Conservation (phyloP, 2,329 filamentous ascomycete genomes). For the Xylariaceae sp. region DNA sequence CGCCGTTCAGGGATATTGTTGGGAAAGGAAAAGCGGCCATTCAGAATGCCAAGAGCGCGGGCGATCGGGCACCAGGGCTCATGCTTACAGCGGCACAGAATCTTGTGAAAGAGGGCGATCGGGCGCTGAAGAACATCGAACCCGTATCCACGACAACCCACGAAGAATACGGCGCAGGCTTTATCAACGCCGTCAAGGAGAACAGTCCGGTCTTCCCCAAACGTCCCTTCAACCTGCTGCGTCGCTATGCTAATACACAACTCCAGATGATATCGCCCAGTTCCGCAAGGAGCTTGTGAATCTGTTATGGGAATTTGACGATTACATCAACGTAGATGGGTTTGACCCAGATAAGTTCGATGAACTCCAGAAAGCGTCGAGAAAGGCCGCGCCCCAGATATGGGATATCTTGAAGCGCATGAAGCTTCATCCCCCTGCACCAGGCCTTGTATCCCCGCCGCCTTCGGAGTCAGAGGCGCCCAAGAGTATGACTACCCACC, state of each 20-base stretch:
- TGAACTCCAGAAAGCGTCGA: conserved; percentile 45
- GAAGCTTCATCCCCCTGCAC: conserved; percentile 41
- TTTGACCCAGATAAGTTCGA: conserved; percentile 50
- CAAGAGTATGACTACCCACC: conserved; percentile 27
- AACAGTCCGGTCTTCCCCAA: conserved; percentile 42
- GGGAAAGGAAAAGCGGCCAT: conserved; percentile 47
- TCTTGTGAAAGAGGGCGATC: conserved; percentile 47
- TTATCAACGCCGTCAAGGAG: conserved; percentile 50
- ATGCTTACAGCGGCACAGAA: conserved; percentile 50
- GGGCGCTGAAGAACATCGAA: conserved; percentile 48
- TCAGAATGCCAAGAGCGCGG: conserved; percentile 42
- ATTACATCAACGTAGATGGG: conserved; percentile 46
- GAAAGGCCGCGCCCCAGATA: conserved; percentile 47
- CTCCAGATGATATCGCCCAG: conserved; percentile 46
- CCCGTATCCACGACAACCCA: conserved; percentile 47
- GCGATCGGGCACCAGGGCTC: conserved; percentile 33
- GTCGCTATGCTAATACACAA: conserved; percentile 9
- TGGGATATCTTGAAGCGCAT: conserved; percentile 51
- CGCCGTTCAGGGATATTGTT: conserved; percentile 50
- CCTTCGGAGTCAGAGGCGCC: conserved; percentile 16
- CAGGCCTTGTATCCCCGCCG: conserved; percentile 18
- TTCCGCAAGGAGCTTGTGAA: conserved; percentile 47
- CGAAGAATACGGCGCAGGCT: conserved; percentile 47
- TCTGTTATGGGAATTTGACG: conserved; percentile 55
- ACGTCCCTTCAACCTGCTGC: not conserved